A percentile compares a stretch with the other conserved stretches of the same genome.
Conservation (phyloP, 805 yeast species). For the Pichia gijzeniarum region DNA sequence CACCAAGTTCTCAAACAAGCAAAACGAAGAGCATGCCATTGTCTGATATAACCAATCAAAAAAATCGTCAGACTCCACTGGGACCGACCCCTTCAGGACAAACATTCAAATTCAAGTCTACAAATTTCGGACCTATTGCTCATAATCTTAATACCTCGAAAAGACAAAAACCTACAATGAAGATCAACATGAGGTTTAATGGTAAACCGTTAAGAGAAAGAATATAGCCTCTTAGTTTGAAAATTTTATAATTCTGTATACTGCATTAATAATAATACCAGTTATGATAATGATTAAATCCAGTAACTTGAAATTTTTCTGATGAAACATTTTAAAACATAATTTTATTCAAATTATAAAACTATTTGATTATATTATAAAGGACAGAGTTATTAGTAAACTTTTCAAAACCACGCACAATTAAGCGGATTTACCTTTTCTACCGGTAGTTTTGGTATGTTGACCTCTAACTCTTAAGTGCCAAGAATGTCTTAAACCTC, state of each 20-base stretch:
- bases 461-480: conserved; percentile 99
- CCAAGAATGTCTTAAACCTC: conserved; percentile 99
- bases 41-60: conserved; percentile 9
- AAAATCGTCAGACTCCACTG: conserved; percentile 8
- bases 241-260: too few relatives aligned
- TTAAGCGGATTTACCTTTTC: conserved; percentile 63
- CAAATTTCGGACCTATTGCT: conserved; percentile 27
- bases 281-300: too few relatives aligned
- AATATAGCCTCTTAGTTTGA: too few relatives aligned
- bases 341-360: not conserved
- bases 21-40: conserved; percentile 1
- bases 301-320: too few relatives aligned
- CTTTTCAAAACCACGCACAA: conserved; percentile 1
- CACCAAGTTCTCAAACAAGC: conserved; percentile 4
- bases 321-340: not conserved
- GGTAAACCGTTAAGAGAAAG: too few relatives aligned
- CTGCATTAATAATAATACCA: too few relatives aligned
- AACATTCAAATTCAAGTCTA: conserved; percentile 33
- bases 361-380: not conserved
- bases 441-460: conserved; percentile 99
- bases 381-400: conserved; percentile 3
- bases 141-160: conserved; percentile 22
- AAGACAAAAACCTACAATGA: conserved; percentile 30
- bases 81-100: too few relatives aligned
- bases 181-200: conserved; percentile 14